Evolutionary conservation across 805 yeast species (phyloP).

Genomic region (Saturnispora quitensis): DNA sequence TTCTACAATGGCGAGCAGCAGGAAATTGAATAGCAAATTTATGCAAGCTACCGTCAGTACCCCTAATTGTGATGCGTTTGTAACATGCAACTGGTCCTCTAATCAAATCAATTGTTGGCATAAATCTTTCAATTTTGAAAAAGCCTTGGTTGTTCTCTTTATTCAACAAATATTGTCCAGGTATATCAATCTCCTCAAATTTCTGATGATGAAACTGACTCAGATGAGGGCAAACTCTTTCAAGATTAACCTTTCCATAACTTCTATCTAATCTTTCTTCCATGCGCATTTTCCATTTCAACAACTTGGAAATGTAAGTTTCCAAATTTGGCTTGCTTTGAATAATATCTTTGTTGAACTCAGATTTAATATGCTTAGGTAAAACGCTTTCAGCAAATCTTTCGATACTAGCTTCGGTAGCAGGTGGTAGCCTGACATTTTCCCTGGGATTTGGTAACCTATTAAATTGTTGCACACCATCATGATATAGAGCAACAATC

Average conservation of each 20-base stretch:
- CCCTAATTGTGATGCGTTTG: constrained; percentile 80
- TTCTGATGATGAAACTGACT: constrained; percentile 97
- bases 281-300: constrained; percentile 87
- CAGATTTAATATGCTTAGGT: constrained; percentile 80
- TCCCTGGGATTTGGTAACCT: constrained; percentile 80
- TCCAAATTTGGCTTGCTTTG: constrained; percentile 81
- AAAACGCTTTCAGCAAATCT: constrained; percentile 89
- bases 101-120: constrained; percentile 80
- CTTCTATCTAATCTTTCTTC: constrained; percentile 88
- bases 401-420: constrained; percentile 80
- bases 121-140: constrained; percentile 83
- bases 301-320: constrained; percentile 68
- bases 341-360: constrained; percentile 87
- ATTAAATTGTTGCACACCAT: constrained; percentile 85
- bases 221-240: constrained; percentile 86
- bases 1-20: constrained; percentile 92
- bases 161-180: constrained; percentile 89
- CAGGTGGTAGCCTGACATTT: constrained; percentile 80
- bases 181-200: constrained; percentile 94
- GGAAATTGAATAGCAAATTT: constrained; percentile 96
- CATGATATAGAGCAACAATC: constrained; percentile 85
- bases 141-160: constrained; percentile 87
- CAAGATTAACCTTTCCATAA: constrained; percentile 70
- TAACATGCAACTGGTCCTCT: constrained; percentile 88
- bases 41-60: constrained; percentile 87